Evolutionary conservation across 768 basidiomycete species (phyloP).

Genomic region (Amanita phalloides): DNA sequence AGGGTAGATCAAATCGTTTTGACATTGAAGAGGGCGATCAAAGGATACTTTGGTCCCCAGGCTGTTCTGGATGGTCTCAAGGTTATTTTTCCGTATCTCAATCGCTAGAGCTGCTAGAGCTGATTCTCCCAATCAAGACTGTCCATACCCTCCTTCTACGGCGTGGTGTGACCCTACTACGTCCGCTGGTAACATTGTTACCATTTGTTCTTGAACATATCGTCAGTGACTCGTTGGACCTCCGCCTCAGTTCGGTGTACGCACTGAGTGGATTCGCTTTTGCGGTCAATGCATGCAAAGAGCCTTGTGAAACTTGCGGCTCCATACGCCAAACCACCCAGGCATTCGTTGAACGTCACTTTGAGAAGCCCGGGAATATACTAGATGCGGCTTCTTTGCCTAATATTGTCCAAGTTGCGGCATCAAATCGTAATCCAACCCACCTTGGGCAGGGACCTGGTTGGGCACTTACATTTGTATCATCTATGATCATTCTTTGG

Average conservation of each 20-base stretch:
- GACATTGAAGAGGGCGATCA: conserved; percentile 26
- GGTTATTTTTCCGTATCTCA: conserved; percentile 10
- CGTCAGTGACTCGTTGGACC: conserved; percentile 14
- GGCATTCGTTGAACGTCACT: conserved; percentile 14
- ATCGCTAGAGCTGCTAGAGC: not conserved
- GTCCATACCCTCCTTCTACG: conserved; percentile 22
- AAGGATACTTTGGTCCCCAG: conserved; percentile 17
- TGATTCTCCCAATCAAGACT: conserved; percentile 15
- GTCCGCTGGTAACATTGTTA: conserved; percentile 38
- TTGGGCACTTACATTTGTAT: conserved; percentile 34
- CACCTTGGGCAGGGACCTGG: conserved; percentile 18
- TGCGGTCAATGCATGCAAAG: conserved; percentile 19
- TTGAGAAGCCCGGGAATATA: conserved; percentile 3
- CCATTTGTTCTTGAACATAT: conserved; percentile 24
- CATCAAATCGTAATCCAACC: conserved; percentile 12
- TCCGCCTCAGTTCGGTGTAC: conserved; percentile 42
- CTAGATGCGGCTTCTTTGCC: conserved; percentile 13
- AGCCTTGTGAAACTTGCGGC: conserved; percentile 7
- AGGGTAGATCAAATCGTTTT: conserved; percentile 19
- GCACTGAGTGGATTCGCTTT: conserved; percentile 45
- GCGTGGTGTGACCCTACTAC: conserved; percentile 37
- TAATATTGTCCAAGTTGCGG: conserved; percentile 16
- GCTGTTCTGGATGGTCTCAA: conserved; percentile 23
- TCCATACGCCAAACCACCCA: conserved; percentile 16
- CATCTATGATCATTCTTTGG: conserved; percentile 37